Percentiles rank a stretch among this genome's conserved stretches.
phyloP scores from a whole-genome alignment of 1,284 basidiomycete genomes.

The Leccinum subfulvum region DNA sequence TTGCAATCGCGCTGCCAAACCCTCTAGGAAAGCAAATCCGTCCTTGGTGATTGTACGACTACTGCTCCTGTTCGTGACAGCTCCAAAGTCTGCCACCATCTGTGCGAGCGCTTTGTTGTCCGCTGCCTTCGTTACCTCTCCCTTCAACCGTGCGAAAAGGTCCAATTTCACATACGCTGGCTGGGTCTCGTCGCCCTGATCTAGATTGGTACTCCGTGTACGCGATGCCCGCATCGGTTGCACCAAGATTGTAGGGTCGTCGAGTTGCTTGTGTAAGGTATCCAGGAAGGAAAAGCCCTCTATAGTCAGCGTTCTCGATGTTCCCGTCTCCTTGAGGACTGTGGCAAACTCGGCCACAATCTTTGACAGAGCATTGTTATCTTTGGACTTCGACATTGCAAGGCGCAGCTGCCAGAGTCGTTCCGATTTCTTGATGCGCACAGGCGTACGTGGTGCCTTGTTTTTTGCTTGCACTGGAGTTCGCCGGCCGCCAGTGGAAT shows the following conservation, averaged over 20 bases:
- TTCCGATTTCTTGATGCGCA: constrained; percentile 49
- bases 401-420: constrained; percentile 48
- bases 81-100: constrained; percentile 66
- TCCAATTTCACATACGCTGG: constrained; percentile 54
- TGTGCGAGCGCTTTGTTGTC: constrained; percentile 55
- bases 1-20: constrained; percentile 51
- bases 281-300: constrained; percentile 71
- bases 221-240: constrained; percentile 51
- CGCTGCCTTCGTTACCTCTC: constrained; percentile 49
- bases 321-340: constrained; percentile 59
- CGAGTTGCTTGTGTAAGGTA: constrained; percentile 63
- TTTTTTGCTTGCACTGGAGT: constrained; percentile 25
- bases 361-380: constrained; percentile 52
- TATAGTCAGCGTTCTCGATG: constrained; percentile 64
- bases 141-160: constrained; percentile 53
- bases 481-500: constrained; percentile 38
- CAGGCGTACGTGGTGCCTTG: constrained; percentile 30
- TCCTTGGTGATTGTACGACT: constrained; percentile 74
- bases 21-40: constrained; percentile 67
- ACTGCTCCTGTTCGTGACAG: constrained; percentile 61
- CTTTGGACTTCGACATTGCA: constrained; percentile 44
- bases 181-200: constrained; percentile 35
- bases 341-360: constrained; percentile 57
- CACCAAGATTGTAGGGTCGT: constrained; percentile 58
- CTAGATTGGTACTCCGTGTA: constrained; percentile 38